Evolutionary conservation across 2,329 filamentous ascomycete genomes (phyloP).

Genomic region (Arthrinium phaeospermum): DNA sequence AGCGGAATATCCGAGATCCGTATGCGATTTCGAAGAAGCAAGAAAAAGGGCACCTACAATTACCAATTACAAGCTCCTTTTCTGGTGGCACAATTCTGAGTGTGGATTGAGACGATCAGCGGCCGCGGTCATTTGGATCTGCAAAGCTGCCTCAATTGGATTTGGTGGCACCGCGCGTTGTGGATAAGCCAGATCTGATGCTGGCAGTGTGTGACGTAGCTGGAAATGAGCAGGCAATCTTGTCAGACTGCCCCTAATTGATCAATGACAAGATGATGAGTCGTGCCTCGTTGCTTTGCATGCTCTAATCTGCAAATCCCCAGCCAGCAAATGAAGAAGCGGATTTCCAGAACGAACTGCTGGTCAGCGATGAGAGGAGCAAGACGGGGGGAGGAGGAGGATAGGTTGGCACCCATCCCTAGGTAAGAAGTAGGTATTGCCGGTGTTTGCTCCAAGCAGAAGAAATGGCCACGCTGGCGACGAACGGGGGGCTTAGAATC

Average conservation of each 20-base stretch:
- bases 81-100: neutral
- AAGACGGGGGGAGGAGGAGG: neutral
- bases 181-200: constrained; percentile 7
- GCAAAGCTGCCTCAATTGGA: neutral
- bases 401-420: neutral
- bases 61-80: neutral
- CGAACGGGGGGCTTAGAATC: neutral
- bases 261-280: neutral
- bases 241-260: neutral
- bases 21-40: neutral
- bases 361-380: neutral
- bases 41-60: neutral
- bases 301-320: neutral
- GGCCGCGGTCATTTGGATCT: neutral
- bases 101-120: neutral
- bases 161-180: neutral
- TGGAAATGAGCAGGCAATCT: constrained; percentile 12
- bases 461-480: neutral
- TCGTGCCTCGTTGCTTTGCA: neutral
- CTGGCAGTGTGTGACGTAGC: constrained; percentile 5
- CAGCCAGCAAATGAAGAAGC: neutral
- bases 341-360: neutral
- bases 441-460: neutral
- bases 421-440: neutral
- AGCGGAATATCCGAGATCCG: no score